A percentile compares a stretch with the other conserved stretches of the same genome.
These are phyloP conservation scores for Aspergillus vadensis DNA, from an alignment of 2,329 filamentous ascomycete genomes.

Conservation along the genomic window DNA sequence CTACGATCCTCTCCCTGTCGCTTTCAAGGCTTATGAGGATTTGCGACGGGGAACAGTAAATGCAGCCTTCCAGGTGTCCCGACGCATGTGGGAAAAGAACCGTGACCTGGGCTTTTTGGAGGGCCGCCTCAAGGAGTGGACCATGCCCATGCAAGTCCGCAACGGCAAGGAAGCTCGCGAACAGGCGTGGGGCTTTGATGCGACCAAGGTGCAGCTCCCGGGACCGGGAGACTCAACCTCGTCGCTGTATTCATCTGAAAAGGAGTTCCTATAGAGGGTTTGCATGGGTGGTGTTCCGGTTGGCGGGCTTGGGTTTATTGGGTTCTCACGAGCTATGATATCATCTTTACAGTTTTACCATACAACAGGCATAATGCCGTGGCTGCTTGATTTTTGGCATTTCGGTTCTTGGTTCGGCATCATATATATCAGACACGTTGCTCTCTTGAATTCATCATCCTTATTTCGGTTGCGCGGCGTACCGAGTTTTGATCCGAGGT, in stretches of 20 bases:
- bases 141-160: constrained; percentile 36
- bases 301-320: constrained; percentile 14
- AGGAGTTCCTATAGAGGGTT: constrained; percentile 18
- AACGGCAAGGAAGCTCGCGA: constrained; percentile 30
- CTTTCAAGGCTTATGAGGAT: constrained; percentile 43
- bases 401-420: no score
- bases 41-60: constrained; percentile 42
- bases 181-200: constrained; percentile 41
- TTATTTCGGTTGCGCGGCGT: no score
- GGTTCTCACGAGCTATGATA: constrained; percentile 10
- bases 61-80: constrained; percentile 43
- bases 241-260: constrained; percentile 30
- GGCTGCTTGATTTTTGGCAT: no score
- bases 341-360: constrained; percentile 15
- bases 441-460: no score
- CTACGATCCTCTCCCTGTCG: constrained; percentile 32
- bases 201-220: constrained; percentile 36
- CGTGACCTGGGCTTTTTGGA: constrained; percentile 42
- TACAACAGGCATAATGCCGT: neutral
- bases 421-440: no score
- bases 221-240: constrained; percentile 28
- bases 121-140: constrained; percentile 42
- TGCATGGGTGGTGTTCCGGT: constrained; percentile 7
- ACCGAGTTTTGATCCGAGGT: no score
- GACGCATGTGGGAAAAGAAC: constrained; percentile 43